Evolutionary conservation across 148 eudicot genomes (phyloP).

Genomic region (Amaranthus hypochondriacus): DNA sequence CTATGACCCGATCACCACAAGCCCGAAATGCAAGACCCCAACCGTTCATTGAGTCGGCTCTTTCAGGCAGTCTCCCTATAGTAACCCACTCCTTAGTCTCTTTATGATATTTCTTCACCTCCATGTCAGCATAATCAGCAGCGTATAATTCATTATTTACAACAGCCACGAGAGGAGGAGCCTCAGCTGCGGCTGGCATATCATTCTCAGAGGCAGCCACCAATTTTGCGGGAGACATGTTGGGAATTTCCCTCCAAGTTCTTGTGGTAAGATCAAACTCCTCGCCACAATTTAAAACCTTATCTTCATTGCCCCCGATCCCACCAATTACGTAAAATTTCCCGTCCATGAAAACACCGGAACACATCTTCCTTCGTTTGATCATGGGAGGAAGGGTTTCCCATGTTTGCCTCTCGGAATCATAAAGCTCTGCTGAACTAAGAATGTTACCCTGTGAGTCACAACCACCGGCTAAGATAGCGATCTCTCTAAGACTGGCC

Average conservation of each 20-base stretch:
- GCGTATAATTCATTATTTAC: constrained; percentile 76
- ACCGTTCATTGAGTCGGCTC: constrained; percentile 75
- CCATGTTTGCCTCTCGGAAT: constrained; percentile 67
- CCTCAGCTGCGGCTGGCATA: constrained; percentile 52
- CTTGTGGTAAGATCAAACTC: constrained; percentile 55
- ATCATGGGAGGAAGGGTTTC: constrained; percentile 57
- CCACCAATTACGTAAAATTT: constrained; percentile 96
- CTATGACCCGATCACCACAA: constrained; percentile 71
- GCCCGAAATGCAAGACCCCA: constrained; percentile 96
- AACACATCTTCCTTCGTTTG: constrained; percentile 75
- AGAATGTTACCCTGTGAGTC: constrained; percentile 47
- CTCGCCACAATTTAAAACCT: constrained; percentile 68
- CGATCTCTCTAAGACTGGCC: constrained; percentile 73
- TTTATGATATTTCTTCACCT: constrained; percentile 59
- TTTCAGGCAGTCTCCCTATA: constrained; percentile 69
- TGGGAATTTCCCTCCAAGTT: constrained; percentile 61
- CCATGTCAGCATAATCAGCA: constrained; percentile 78
- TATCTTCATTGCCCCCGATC: constrained; percentile 40
- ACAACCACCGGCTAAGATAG: constrained; percentile 86
- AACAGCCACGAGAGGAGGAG: constrained; percentile 88
- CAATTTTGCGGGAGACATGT: constrained; percentile 67
- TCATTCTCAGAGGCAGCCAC: constrained; percentile 34
- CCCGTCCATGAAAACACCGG: constrained; percentile 80
- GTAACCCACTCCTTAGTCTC: constrained; percentile 42
- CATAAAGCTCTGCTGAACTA: constrained; percentile 60